Conservation (phyloP, 106 monocot genomes). For the Allium sativum region DNA sequence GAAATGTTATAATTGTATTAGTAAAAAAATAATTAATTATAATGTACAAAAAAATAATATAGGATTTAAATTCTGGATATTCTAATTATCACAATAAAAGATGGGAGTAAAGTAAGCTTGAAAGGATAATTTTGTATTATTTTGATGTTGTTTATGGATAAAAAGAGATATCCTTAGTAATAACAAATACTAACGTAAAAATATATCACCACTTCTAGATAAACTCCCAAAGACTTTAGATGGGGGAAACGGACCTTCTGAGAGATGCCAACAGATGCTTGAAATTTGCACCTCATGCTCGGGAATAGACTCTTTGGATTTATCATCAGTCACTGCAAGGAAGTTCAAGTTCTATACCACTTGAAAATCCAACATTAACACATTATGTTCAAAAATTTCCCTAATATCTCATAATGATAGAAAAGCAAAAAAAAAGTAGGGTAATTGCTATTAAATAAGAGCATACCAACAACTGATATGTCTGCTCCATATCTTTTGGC, state of each 20-base stretch:
- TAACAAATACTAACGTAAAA: too few species aligned
- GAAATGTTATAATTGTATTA: too few species aligned
- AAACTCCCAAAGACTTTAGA: too few species aligned
- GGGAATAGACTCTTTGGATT: slow-evolving; percentile 78
- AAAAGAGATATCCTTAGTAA: too few species aligned
- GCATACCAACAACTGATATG: slow-evolving; percentile 92
- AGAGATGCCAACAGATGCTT: slow-evolving; percentile 91
- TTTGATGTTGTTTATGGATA: too few species aligned
- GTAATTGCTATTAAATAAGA: slow-evolving; percentile 4
- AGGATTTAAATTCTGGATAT: too few species aligned
- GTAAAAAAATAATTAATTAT: too few species aligned
- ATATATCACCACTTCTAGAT: too few species aligned
- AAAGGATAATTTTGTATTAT: too few species aligned
- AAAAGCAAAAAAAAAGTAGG: background rate
- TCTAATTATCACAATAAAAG: too few species aligned
- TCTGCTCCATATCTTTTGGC: slow-evolving; percentile 92
- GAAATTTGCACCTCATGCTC: slow-evolving; percentile 78
- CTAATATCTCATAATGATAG: slow-evolving; percentile 2
- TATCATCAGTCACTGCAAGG: slow-evolving; percentile 86
- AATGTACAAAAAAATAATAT: too few species aligned
- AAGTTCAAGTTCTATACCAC: slow-evolving; percentile 10
- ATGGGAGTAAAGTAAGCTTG: too few species aligned
- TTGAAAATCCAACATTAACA: slow-evolving; percentile 11
- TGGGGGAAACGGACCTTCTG: slow-evolving; percentile 58
- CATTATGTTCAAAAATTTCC: slow-evolving; percentile 15